Evolutionary conservation across 352 stramenopile species (phyloP).

Genomic region (Aphanomyces invadans): DNA sequence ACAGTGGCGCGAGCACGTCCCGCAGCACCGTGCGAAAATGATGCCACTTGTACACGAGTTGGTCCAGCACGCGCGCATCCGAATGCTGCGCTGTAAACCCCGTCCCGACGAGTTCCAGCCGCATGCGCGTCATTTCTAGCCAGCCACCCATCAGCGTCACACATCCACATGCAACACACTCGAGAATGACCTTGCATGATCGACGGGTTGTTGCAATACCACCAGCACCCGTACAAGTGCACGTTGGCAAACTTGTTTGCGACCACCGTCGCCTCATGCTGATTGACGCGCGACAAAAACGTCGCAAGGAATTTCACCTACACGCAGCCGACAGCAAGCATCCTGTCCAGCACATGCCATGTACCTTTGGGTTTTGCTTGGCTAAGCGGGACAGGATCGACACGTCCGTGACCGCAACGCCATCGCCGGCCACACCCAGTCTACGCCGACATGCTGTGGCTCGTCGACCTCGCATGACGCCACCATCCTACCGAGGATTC

Average conservation of each 20-base stretch:
- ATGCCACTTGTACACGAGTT: conserved; percentile 93
- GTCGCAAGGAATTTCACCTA: conserved; percentile 91
- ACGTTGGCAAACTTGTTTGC: conserved; percentile 93
- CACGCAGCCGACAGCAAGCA: not conserved
- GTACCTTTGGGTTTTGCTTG: conserved; percentile 60
- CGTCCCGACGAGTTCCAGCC: conserved; percentile 90
- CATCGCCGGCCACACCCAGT: conserved; percentile 75
- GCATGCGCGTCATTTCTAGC: conserved; percentile 71
- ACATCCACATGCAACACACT: not conserved
- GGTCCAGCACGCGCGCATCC: conserved; percentile 90
- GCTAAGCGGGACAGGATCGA: conserved; percentile 82
- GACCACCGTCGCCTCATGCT: conserved; percentile 91
- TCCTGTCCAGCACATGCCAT: not conserved
- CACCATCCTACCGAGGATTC: conserved; percentile 77
- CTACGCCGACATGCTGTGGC: too few relatives aligned
- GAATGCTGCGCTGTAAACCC: conserved; percentile 92
- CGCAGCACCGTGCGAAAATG: conserved; percentile 88
- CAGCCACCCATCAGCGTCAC: not conserved
- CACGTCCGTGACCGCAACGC: conserved; percentile 87
- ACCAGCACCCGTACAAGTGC: conserved; percentile 92
- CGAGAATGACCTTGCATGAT: conserved; percentile 59
- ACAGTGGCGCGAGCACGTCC: conserved; percentile 83
- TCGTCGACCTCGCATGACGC: too few relatives aligned
- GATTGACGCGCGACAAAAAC: conserved; percentile 89
- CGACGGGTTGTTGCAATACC: conserved; percentile 94